A percentile compares a stretch with the other conserved stretches of the same genome.
These are phyloP conservation scores for Prunus mira DNA, from an alignment of 306 rosid species.

Conservation along the genomic window DNA sequence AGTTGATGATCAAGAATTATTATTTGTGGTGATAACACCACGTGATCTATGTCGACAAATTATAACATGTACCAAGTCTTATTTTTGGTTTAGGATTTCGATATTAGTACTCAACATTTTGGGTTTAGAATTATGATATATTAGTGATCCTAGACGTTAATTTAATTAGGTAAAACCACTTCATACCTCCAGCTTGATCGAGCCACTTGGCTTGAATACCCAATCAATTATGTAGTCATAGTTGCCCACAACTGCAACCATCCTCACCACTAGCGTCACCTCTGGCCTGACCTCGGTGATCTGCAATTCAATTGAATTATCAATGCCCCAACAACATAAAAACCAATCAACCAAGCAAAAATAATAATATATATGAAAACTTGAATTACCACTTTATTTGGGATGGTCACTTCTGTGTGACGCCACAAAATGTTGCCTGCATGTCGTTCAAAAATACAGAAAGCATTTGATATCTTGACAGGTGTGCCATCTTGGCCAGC, in stretches of 20 bases:
- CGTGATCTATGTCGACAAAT: too few species aligned
- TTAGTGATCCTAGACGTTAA: too few species aligned
- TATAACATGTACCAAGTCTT: too few species aligned
- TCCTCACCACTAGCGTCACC: constrained; percentile 48
- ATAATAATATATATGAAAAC: not conserved
- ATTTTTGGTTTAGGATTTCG: too few species aligned
- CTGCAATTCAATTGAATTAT: constrained; percentile 17
- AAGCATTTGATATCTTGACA: constrained; percentile 40
- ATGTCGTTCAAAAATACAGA: constrained; percentile 48
- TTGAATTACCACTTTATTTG: constrained; percentile 22
- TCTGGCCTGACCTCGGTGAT: constrained; percentile 47
- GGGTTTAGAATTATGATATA: too few species aligned
- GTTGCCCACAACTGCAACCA: constrained; percentile 43
- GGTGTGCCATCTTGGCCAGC: constrained; percentile 43
- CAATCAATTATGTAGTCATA: constrained; percentile 58
- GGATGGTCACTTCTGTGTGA: constrained; percentile 47
- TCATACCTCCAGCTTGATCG: constrained; percentile 47
- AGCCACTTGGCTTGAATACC: constrained; percentile 60
- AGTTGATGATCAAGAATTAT: too few species aligned
- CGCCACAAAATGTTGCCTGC: constrained; percentile 69
- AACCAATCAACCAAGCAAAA: too few species aligned
- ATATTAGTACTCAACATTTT: too few species aligned
- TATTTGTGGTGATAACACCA: too few species aligned
- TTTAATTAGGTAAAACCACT: too few species aligned
- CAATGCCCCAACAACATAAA: not conserved